Evolutionary conservation across 2,329 filamentous ascomycete genomes (phyloP), one percentile per base, ranked within the genome.

Genomic region (Aspergillus sp.): DNA sequence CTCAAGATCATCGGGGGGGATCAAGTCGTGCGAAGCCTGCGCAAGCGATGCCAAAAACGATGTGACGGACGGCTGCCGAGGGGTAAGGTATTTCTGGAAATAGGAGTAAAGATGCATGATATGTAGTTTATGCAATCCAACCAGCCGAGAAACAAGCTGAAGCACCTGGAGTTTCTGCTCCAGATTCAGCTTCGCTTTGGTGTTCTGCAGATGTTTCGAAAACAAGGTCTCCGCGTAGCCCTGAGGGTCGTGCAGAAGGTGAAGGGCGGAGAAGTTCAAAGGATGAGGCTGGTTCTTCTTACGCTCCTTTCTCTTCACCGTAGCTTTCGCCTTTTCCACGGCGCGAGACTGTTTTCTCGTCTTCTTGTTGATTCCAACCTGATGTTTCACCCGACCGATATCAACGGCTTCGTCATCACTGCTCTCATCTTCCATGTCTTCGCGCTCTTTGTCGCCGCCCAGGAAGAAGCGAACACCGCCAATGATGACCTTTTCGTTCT

Each of bases 341-440:
- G 87, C 85, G 68, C 89, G 90, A 54, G 88, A 85, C 67, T 91
- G 88, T 82, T 98, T 98, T 74, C 90, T 94, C 16, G 87, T 90
- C 82, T 98, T 99, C 79, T 98, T 99, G 82, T 96, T 98, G 80
- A 98, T 96, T 49, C 87, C 90, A 29, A 87, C 84, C 75, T 95
- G 90, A 75, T 97, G 93, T 73, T 89, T 89, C 58, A 98, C 78
- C 74, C 91, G 90, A 59, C 84, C 86, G 67, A 99, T 84, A 73
- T 98, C 92, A 36, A 89, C 76, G 16, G 86, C 80, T 1, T 87
- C 85, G 47, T 92, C 90, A 47, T 96, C 91, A 71, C 90, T 93
- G 76, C 87, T 91, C 64, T 96, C 91, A 63, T 98, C 94, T 57
- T 96, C 91, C 54, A 91, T 82, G 68, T 97, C 94, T 74, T 99